A percentile compares a stretch with the other conserved stretches of the same genome.
phyloP scores from a whole-genome alignment of 1,284 basidiomycete genomes.

The Agaricales sp. region DNA sequence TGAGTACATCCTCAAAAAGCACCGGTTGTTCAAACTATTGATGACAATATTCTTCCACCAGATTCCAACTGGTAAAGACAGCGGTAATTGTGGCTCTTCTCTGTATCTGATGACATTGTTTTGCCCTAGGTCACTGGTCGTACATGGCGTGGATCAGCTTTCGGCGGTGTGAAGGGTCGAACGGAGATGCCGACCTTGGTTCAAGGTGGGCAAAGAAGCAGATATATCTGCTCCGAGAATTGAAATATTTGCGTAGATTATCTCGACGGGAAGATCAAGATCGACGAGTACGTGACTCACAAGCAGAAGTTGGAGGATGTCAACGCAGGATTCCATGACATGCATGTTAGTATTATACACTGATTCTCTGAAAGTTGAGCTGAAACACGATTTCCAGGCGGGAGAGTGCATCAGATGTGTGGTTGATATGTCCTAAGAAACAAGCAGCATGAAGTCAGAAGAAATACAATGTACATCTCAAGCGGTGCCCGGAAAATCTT shows the following conservation, averaged over 20 bases:
- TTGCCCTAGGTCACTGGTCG: constrained; percentile 68
- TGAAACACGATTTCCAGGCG: constrained; percentile 28
- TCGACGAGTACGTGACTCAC: constrained; percentile 90
- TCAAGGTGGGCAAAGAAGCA: constrained; percentile 37
- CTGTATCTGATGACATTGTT: constrained; percentile 11
- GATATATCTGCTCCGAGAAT: background rate
- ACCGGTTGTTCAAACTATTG: too few species aligned
- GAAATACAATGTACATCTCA: too few species aligned
- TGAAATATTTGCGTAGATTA: constrained; percentile 39
- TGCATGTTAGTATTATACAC: constrained; percentile 78
- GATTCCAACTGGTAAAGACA: constrained; percentile 60
- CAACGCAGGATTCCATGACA: constrained; percentile 87
- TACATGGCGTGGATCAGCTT: constrained; percentile 92
- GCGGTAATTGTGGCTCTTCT: background rate
- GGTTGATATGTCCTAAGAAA: constrained; percentile 55
- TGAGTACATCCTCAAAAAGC: too few species aligned
- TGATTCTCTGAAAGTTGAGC: background rate
- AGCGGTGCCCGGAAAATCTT: too few species aligned
- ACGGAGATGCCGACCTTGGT: constrained; percentile 90
- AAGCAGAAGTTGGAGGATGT: constrained; percentile 67
- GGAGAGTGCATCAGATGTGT: constrained; percentile 93
- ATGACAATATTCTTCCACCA: constrained; percentile 20
- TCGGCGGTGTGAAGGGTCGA: constrained; percentile 97
- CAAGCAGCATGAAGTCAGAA: too few species aligned
- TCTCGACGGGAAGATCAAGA: constrained; percentile 62